These are phyloP conservation scores for Lepiota brunneoincarnata DNA, from an alignment of 768 basidiomycete species.

Conservation along the genomic window DNA sequence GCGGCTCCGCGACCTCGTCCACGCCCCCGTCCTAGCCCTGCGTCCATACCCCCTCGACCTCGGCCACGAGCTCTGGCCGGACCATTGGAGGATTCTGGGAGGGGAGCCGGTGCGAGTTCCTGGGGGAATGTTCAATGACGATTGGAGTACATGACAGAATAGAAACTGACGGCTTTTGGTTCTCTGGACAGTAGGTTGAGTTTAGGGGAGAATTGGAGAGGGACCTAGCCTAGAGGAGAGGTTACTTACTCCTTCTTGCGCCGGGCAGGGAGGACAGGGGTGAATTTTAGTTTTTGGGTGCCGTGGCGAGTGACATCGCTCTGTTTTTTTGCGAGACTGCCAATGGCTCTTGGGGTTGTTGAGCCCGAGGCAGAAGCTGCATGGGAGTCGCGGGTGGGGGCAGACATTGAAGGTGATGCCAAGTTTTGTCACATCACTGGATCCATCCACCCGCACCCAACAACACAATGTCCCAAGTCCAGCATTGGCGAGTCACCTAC, in stretches of 20 bases:
- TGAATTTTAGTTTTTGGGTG: conserved; percentile 76
- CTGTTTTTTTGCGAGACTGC: conserved; percentile 71
- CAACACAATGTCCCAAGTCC: conserved; percentile 35
- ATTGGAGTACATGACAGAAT: not conserved
- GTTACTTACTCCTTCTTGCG: conserved; percentile 76
- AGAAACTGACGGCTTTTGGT: conserved; percentile 55
- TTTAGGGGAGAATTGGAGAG: conserved; percentile 1
- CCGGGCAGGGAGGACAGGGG: conserved; percentile 70
- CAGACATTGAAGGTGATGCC: conserved; percentile 21
- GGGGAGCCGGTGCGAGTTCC: conserved; percentile 43
- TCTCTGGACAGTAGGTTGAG: conserved; percentile 40
- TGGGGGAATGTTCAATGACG: conserved; percentile 23
- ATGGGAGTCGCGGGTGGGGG: conserved; percentile 16
- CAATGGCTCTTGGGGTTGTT: conserved; percentile 58
- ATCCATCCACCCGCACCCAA: conserved; percentile 7
- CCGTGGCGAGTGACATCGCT: conserved; percentile 72
- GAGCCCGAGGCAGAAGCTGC: conserved; percentile 19
- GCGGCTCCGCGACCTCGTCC: conserved; percentile 53
- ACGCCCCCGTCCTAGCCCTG: conserved; percentile 30
- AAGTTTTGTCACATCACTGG: conserved; percentile 9
- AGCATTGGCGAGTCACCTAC: conserved; percentile 78
- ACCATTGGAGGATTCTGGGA: conserved; percentile 26
- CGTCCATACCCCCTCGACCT: conserved; percentile 43
- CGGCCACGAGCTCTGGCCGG: conserved; percentile 46
- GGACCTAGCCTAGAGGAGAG: conserved; percentile 11